Evolutionary conservation across 1,284 basidiomycete species (phyloP).

Genomic region (Sporisorium reilianum): DNA sequence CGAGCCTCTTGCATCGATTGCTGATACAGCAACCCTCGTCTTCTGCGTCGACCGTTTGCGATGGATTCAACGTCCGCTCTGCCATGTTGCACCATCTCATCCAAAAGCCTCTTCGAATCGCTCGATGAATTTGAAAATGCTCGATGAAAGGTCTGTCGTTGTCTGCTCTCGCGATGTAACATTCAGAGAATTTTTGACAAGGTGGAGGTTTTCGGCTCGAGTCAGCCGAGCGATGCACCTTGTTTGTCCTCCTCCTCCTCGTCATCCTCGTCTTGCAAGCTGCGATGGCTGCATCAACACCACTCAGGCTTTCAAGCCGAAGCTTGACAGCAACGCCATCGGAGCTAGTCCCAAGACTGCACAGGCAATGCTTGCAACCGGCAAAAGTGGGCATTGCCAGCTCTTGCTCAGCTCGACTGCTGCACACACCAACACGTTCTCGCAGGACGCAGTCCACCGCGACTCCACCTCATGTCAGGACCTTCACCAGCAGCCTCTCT

Average conservation of each 20-base stretch:
- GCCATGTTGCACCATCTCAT: background rate
- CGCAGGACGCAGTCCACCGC: background rate
- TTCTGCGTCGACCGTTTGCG: no score
- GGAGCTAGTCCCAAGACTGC: background rate
- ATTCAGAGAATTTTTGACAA: background rate
- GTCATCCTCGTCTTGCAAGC: background rate
- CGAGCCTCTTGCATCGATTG: no score
- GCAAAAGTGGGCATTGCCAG: background rate
- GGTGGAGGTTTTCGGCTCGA: slow-evolving; percentile 1
- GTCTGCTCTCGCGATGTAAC: background rate
- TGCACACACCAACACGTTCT: background rate
- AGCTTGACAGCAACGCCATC: background rate
- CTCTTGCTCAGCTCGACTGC: background rate
- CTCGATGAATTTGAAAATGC: slow-evolving; percentile 4
- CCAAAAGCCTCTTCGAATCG: no score
- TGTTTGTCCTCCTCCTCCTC: background rate
- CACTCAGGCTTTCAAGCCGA: background rate
- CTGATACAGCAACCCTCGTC: no score
- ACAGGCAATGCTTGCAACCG: background rate
- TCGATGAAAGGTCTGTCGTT: background rate
- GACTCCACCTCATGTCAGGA: background rate
- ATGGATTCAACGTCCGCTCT: no score
- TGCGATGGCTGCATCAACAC: background rate
- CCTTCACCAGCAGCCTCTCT: slow-evolving; percentile 1
- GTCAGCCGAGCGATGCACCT: no score